These are phyloP conservation scores for Coemansia aciculifera DNA, from an alignment of 192 early-diverging fungal genomes.

Conservation along the genomic window DNA sequence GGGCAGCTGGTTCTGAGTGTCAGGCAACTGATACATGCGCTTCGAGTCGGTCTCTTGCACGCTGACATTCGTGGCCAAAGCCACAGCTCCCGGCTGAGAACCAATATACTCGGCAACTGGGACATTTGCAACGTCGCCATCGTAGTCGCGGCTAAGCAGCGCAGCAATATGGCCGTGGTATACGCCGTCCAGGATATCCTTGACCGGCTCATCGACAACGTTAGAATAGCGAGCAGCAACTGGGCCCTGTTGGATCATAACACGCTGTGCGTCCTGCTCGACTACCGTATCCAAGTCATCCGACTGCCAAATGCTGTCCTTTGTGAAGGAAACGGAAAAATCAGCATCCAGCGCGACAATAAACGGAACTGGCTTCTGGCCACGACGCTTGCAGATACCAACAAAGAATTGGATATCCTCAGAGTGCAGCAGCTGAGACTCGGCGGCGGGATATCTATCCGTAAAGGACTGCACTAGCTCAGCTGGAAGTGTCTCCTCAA, in stretches of 20 bases:
- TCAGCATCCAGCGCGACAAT: slow-evolving; percentile 86
- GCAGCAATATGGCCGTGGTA: slow-evolving; percentile 76
- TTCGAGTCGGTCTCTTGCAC: not conserved
- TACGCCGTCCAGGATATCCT: slow-evolving; percentile 82
- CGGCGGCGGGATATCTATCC: slow-evolving; percentile 13
- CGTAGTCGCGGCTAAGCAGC: slow-evolving; percentile 74
- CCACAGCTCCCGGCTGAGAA: not conserved
- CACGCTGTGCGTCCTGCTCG: slow-evolving; percentile 80
- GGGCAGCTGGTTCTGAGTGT: slow-evolving; percentile 13
- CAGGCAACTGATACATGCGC: slow-evolving; percentile 7
- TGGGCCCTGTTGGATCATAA: slow-evolving; percentile 85
- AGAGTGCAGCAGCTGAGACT: slow-evolving; percentile 34
- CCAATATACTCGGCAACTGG: slow-evolving; percentile 80
- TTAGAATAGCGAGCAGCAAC: slow-evolving; percentile 77
- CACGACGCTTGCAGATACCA: slow-evolving; percentile 46
- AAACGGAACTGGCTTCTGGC: slow-evolving; percentile 88
- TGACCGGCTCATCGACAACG: slow-evolving; percentile 80
- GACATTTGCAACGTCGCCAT: slow-evolving; percentile 57
- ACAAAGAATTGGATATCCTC: slow-evolving; percentile 52
- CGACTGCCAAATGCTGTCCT: slow-evolving; percentile 88
- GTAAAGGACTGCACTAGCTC: slow-evolving; percentile 36
- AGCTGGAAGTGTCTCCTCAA: not conserved
- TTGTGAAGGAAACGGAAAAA: slow-evolving; percentile 90
- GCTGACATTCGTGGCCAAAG: not conserved
- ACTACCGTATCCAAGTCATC: slow-evolving; percentile 83